Percentiles rank a stretch among this genome's conserved stretches.
These are phyloP conservation scores for Dioscorea cayenensis DNA, from an alignment of 116 monocot genomes.

Conservation along the genomic window DNA sequence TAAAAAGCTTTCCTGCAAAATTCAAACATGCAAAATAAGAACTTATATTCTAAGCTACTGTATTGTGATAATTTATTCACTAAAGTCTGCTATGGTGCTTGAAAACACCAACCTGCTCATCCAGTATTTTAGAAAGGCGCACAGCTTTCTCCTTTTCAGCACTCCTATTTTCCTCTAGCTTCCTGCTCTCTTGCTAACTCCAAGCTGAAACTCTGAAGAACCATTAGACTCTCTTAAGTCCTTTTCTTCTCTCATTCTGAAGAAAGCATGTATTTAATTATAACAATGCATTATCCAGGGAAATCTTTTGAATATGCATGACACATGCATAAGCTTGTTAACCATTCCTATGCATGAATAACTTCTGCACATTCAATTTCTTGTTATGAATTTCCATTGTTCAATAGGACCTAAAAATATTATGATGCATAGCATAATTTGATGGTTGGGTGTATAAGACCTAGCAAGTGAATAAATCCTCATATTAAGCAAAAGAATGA, in stretches of 20 bases:
- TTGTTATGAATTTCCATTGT: not conserved
- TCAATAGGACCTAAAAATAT: not conserved
- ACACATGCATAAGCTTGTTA: not conserved
- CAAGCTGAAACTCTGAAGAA: slow-evolving; percentile 66
- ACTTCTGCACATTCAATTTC: not conserved
- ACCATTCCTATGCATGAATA: no score
- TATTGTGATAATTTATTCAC: not conserved
- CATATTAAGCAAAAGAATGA: no score
- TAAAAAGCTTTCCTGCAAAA: slow-evolving; percentile 59
- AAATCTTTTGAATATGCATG: no score
- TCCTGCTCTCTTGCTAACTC: slow-evolving; percentile 74
- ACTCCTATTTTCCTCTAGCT: slow-evolving; percentile 47
- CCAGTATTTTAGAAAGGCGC: slow-evolving; percentile 51
- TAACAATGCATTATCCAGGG: not conserved
- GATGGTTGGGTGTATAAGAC: no score
- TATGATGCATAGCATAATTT: not conserved
- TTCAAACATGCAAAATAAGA: not conserved
- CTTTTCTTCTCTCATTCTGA: slow-evolving; percentile 76
- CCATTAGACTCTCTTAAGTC: slow-evolving; percentile 55
- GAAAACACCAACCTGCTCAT: slow-evolving; percentile 57
- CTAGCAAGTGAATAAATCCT: no score
- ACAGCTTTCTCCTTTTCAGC: slow-evolving; percentile 59
- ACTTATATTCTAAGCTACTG: not conserved
- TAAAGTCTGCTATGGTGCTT: not conserved
- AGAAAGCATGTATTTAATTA: not conserved